These are phyloP conservation scores for Sphagnum contortum DNA, from an alignment of 225 moss, liverwort and hornwort species.

Conservation along the genomic window DNA sequence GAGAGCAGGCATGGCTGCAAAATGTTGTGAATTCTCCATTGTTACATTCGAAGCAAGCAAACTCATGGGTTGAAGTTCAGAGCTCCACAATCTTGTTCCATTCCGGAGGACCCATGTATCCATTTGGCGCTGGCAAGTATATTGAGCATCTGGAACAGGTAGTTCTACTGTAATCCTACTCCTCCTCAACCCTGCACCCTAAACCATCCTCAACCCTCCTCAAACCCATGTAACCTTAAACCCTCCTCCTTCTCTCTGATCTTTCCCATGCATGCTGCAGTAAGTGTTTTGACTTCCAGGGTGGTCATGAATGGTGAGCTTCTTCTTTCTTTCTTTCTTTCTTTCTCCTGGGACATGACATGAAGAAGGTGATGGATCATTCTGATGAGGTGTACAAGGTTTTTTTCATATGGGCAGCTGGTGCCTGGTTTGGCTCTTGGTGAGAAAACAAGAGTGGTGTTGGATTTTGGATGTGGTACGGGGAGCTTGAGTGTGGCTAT, in stretches of 20 bases:
- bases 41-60: slow-evolving; percentile 23
- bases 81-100: slow-evolving; percentile 27
- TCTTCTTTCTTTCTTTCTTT: not conserved
- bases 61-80: slow-evolving; percentile 26
- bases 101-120: slow-evolving; percentile 48
- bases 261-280: not conserved
- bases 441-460: slow-evolving; percentile 33
- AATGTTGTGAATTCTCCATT: slow-evolving; percentile 59
- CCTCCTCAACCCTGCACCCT: not conserved
- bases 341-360: not conserved
- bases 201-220: no score
- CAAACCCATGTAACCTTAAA: not conserved
- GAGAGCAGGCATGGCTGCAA: slow-evolving; percentile 43
- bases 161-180: not conserved
- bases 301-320: not conserved
- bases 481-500: slow-evolving; percentile 55
- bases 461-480: slow-evolving; percentile 70
- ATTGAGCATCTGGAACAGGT: slow-evolving; percentile 42
- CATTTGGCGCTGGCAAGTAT: slow-evolving; percentile 42
- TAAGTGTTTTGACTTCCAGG: not conserved
- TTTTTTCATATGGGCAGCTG: slow-evolving; percentile 31
- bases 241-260: not conserved
- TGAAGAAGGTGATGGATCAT: not conserved
- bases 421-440: slow-evolving; percentile 57
- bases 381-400: slow-evolving; percentile 9